Base-by-base conservation (phyloP, 1,139 yeast genomes). In the Magnusiomyces suaveolens region DNA sequence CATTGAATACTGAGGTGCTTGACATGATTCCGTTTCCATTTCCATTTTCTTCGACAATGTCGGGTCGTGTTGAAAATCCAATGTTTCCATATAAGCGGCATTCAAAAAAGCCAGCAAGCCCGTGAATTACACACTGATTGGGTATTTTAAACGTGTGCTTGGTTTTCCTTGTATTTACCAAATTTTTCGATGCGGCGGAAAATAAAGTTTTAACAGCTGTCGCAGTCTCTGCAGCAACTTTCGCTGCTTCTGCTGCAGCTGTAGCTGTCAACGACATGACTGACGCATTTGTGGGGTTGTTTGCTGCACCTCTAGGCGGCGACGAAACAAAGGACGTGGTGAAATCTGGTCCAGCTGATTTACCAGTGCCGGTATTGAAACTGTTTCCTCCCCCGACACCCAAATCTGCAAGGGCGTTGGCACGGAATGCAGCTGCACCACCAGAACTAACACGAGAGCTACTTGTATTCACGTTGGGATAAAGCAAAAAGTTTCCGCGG, bases 21-120 rank as follows among this genome's bases (percentile, higher is more conserved):
- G 46, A 43, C 3, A 16, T 6, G 18, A 26, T 21, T 43, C 25
- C 25, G 26, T 43, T 43, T 3, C 10, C n/a, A 26, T 18, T 21
- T 6, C n/a, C n/a, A n/a, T 43, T 43, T 14, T 38, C 43, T 4
- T 4, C 10, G 20, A 10, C 4, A 16, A 38, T n/a, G 18, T 73
- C 74, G 0, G 86, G 86, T 4, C 75, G 68, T 20, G 79, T 83
- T 4, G 84, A 78, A 3, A 89, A 70, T 23, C 67, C 69, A 38
- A 83, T 72, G 51, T 80, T 82, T 0, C 77, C 79, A 65, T 81
- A 86, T 18, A 89, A 73, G 1, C 69, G 75, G 0, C 94, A 82
- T n/a, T 75, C 75, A 64, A 90, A 89, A 63, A 74, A 82, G 0
- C 96, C 97, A 6, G 82, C 74, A 48, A 90, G 68, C 0, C 92